Evolutionary conservation across 768 basidiomycete genomes (phyloP), one percentile per base, ranked within the genome.

Genomic region (Scleroderma citrinum): DNA sequence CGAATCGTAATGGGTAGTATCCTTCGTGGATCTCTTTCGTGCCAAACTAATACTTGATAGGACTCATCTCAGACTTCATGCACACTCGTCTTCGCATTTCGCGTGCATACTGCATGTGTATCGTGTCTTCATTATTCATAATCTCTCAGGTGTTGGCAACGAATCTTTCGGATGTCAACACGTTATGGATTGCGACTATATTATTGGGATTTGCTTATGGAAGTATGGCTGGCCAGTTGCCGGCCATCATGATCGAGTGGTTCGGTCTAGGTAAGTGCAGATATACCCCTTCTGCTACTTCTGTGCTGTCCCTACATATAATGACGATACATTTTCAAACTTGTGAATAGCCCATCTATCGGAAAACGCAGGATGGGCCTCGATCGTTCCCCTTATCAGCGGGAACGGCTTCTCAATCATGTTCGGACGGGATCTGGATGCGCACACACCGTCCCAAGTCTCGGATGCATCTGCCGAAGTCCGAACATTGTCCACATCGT

Each of bases 351-450:
- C 72, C 13, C 85, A 86, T 60, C 85, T 88, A 56, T 83, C 83
- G 1, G 85, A 92, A 69, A 94, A 94, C 66, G 90, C 85, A 86
- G 92, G 92, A 8, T 88, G 78, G 60, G 71, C 87, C 23, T 79
- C 80, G 17, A 67, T 91, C 39, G 77, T 86, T 1, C 89, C 92
- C 1, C 68, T 92, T 47, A 16, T 83, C 7, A 87, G 85, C 3
- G 85, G 85, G 0, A 94, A 93, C 67, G 41, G 92, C 1, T 87
- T 92, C 64, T 91, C 89, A 16, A 56, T 94, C 46, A 71, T 83
- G 38, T 94, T 93, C 57, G 92, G 92, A 5, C 72, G 71, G 42
- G 85, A 88, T 56, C 75, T 93, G 24, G 92, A 96, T 56, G 73
- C 82, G 5, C 87, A 94, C 55, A 77, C 69, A 5, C 52, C 67